Conservation (phyloP, 1,284 basidiomycete species). For the Heimioporus retisporus region DNA sequence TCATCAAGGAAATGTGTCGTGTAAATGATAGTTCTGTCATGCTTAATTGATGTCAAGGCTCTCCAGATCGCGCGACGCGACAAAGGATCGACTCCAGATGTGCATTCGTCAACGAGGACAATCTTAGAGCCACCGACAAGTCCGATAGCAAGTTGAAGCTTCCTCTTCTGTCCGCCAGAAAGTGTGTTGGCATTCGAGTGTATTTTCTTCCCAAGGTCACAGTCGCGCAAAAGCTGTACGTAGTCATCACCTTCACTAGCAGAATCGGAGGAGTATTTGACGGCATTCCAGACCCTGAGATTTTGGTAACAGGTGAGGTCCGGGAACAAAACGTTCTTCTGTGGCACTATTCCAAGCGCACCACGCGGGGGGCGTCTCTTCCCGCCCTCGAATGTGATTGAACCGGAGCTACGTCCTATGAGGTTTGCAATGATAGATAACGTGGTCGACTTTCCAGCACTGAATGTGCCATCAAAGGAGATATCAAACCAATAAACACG, state of each 20-base stretch:
- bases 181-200: slow-evolving; percentile 73
- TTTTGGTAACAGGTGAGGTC: slow-evolving; percentile 83
- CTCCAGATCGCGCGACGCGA: slow-evolving; percentile 84
- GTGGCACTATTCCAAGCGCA: slow-evolving; percentile 80
- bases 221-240: slow-evolving; percentile 72
- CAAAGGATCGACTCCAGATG: slow-evolving; percentile 84
- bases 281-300: slow-evolving; percentile 75
- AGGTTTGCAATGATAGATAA: slow-evolving; percentile 76
- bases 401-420: slow-evolving; percentile 66
- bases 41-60: slow-evolving; percentile 72
- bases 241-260: slow-evolving; percentile 53
- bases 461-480: slow-evolving; percentile 39
- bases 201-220: slow-evolving; percentile 77
- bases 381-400: slow-evolving; percentile 71
- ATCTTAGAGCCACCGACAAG: slow-evolving; percentile 81
- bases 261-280: slow-evolving; percentile 66
- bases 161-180: slow-evolving; percentile 86
- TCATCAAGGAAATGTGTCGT: slow-evolving; percentile 87
- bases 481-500: background rate
- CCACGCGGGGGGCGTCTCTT: slow-evolving; percentile 63
- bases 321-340: slow-evolving; percentile 87
- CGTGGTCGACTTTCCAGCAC: slow-evolving; percentile 84
- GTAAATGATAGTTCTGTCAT: slow-evolving; percentile 72
- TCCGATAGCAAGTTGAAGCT: slow-evolving; percentile 83
- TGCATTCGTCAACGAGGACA: slow-evolving; percentile 83